Percentiles rank a stretch among this genome's conserved stretches.
phyloP scores from a whole-genome alignment of 192 early-diverging fungal species.

The Obelidium mucronatum region DNA sequence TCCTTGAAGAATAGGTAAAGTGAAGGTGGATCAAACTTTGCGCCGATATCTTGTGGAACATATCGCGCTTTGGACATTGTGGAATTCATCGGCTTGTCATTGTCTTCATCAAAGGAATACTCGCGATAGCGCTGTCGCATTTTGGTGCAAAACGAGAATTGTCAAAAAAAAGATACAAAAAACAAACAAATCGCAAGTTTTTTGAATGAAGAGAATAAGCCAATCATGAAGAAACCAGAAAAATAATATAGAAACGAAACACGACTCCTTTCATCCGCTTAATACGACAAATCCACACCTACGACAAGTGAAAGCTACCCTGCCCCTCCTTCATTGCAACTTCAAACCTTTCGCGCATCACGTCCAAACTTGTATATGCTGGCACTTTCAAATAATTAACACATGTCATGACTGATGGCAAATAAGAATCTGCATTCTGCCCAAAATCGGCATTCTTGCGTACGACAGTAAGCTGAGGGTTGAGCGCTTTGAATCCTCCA shows the following conservation, averaged over 20 bases:
- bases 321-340: conserved; percentile 86
- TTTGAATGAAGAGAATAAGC: background rate
- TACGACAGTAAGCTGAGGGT: conserved; percentile 87
- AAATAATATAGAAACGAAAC: background rate
- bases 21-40: conserved; percentile 5
- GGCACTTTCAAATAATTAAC: conserved; percentile 95
- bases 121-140: conserved; percentile 15
- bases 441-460: conserved; percentile 69
- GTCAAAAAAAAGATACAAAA: background rate
- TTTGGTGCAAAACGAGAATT: background rate
- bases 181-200: background rate
- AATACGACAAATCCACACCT: background rate
- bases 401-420: conserved; percentile 97
- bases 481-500: conserved; percentile 85
- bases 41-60: conserved; percentile 2
- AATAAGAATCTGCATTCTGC: conserved; percentile 69
- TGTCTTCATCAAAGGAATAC: background rate
- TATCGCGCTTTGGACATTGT: background rate
- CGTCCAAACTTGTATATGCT: conserved; percentile 71
- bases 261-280: background rate
- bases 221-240: background rate
- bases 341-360: conserved; percentile 70
- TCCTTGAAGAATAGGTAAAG: conserved; percentile 8
- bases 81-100: background rate
- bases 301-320: conserved; percentile 65